These are phyloP conservation scores for Emmonsiellopsis sp. DNA, from an alignment of 2,329 filamentous ascomycete genomes.

Conservation along the genomic window DNA sequence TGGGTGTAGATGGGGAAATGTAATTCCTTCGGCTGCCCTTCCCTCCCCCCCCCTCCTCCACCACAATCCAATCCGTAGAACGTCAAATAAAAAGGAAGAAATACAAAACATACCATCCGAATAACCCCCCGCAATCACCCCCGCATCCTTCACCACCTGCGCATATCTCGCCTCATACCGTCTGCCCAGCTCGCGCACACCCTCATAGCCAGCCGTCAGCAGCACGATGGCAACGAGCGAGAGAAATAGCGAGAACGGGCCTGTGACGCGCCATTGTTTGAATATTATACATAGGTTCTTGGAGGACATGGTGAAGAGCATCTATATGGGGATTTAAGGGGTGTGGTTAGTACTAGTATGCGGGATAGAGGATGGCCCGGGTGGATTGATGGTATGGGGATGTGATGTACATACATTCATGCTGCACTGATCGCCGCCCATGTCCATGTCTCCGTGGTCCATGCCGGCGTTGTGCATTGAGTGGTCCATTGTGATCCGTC, in stretches of 20 bases:
- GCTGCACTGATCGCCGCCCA: conserved; percentile 58
- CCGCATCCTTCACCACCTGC: conserved; percentile 1
- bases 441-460: conserved; percentile 51
- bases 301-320: conserved; percentile 97
- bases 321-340: conserved; percentile 46
- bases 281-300: conserved; percentile 94
- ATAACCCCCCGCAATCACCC: not conserved
- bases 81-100: not conserved
- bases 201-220: conserved; percentile 88
- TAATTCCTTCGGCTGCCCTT: not conserved
- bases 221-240: conserved; percentile 76
- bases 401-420: conserved; percentile 66
- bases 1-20: not conserved
- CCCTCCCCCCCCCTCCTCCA: not conserved
- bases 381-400: not conserved
- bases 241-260: conserved; percentile 63
- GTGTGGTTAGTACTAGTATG: not conserved
- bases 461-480: conserved; percentile 23
- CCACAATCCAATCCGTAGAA: not conserved
- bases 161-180: conserved; percentile 55
- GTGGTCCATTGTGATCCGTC: conserved; percentile 23
- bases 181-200: conserved; percentile 65
- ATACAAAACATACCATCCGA: conserved; percentile 4
- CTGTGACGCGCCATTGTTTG: conserved; percentile 75
- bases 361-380: not conserved